Percentiles rank a stretch among this genome's conserved stretches.
Evolutionary conservation across 2,329 filamentous ascomycete species (phyloP).

Genomic region (Tolypocladium album): DNA sequence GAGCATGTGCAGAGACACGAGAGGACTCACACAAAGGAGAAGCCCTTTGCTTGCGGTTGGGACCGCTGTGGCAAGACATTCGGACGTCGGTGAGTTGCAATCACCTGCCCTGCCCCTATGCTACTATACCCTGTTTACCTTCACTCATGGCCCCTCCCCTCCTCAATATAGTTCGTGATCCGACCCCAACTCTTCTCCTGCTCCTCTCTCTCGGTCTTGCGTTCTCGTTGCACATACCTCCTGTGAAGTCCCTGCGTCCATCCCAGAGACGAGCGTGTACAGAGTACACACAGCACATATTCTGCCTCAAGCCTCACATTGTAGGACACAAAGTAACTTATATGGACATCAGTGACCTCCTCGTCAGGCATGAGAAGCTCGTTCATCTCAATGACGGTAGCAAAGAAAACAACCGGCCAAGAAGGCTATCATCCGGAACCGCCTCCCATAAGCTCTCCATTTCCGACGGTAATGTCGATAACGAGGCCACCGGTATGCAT

Average conservation of each 20-base stretch:
- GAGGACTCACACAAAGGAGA: conserved; percentile 55
- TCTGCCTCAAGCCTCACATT: background rate
- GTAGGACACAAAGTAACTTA: conserved; percentile 26
- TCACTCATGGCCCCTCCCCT: background rate
- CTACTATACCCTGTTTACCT: background rate
- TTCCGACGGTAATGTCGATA: conserved; percentile 35
- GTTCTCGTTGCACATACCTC: background rate
- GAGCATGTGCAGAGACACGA: conserved; percentile 56
- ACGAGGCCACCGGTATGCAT: conserved; percentile 34
- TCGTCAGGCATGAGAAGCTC: conserved; percentile 54
- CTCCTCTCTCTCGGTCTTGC: background rate
- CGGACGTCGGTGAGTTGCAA: conserved; percentile 43
- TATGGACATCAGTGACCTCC: conserved; percentile 54
- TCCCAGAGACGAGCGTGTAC: background rate
- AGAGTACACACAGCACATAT: background rate
- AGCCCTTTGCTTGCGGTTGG: conserved; percentile 50
- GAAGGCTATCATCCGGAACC: conserved; percentile 39
- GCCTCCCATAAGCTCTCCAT: conserved; percentile 33
- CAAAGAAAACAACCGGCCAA: conserved; percentile 39
- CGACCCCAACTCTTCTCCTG: background rate
- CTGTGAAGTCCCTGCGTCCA: background rate
- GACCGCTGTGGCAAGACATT: conserved; percentile 52
- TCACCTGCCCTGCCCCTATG: background rate
- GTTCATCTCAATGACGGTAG: conserved; percentile 51
- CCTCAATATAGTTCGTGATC: background rate